Conservation (phyloP, 805 yeast genomes). For the Pichia ethanolica region DNA sequence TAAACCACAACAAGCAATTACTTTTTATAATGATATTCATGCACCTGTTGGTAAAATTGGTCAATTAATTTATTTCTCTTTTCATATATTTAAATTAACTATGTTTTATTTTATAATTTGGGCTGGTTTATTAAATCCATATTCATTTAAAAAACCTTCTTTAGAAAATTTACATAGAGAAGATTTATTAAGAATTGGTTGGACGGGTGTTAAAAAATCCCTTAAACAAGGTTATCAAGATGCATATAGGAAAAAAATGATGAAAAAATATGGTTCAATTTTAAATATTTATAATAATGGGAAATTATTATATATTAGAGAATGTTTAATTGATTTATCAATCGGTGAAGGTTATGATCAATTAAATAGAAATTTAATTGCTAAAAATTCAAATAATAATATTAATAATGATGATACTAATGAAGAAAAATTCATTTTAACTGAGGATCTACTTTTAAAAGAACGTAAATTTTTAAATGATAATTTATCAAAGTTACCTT, state of each 20-base stretch:
- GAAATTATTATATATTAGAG: constrained; percentile 47
- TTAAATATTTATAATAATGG: constrained; percentile 73
- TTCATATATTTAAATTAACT: constrained; percentile 60
- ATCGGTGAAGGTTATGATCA: constrained; percentile 72
- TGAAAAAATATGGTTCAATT: constrained; percentile 65
- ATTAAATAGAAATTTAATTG: neutral
- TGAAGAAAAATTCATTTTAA: constrained; percentile 14
- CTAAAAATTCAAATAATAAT: no score
- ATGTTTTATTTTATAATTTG: constrained; percentile 51
- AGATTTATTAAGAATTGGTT: constrained; percentile 61
- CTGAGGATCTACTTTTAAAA: constrained; percentile 24
- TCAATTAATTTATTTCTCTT: constrained; percentile 60
- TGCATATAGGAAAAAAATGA: constrained; percentile 53
- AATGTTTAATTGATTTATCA: constrained; percentile 55
- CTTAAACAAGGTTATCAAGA: constrained; percentile 64
- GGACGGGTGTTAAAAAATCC: constrained; percentile 89
- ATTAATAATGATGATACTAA: no score
- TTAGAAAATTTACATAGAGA: constrained; percentile 37
- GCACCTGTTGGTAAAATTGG: constrained; percentile 34
- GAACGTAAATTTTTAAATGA: constrained; percentile 13
- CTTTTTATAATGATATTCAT: constrained; percentile 42
- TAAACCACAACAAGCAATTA: constrained; percentile 35
- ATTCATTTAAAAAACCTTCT: constrained; percentile 36
- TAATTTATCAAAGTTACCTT: constrained; percentile 28
- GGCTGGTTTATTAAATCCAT: constrained; percentile 76